A percentile compares a stretch with the other conserved stretches of the same genome.
Conservation (phyloP, 176 grass and related monocot genomes). For the Musa acuminata region DNA sequence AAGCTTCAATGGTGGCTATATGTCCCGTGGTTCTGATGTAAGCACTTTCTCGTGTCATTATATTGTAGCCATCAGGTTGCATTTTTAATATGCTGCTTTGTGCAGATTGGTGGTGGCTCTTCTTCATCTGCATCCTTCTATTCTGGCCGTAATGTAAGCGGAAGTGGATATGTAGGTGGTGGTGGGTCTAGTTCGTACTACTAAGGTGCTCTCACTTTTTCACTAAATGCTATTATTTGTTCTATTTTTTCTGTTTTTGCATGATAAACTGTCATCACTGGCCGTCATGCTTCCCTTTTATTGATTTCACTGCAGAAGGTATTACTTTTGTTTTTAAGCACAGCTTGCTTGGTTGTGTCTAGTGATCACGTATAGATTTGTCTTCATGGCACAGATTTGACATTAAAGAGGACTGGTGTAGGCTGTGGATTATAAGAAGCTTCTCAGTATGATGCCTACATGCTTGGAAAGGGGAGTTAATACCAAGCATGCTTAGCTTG, state of each 20-base stretch:
- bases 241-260: conserved; percentile 2
- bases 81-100: conserved; percentile 24
- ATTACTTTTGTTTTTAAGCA: conserved; percentile 5
- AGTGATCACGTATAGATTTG: conserved; percentile 55
- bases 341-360: conserved; percentile 14
- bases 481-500: conserved; percentile 24
- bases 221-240: not conserved
- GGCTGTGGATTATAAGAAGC: conserved; percentile 57
- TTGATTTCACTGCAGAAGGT: conserved; percentile 10
- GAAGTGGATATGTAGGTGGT: conserved; percentile 48
- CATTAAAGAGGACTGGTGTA: conserved; percentile 51
- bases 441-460: conserved; percentile 43
- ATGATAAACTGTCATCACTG: not conserved
- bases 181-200: conserved; percentile 68
- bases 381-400: conserved; percentile 64
- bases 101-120: conserved; percentile 56
- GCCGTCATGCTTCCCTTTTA: not conserved
- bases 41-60: conserved; percentile 21
- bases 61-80: not conserved
- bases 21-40: conserved; percentile 76
- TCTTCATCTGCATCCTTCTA: conserved; percentile 44
- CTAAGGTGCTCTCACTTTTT: conserved; percentile 44
- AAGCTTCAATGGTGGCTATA: conserved; percentile 25
- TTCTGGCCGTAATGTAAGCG: conserved; percentile 38
- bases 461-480: conserved; percentile 36